Evolutionary conservation across 2,329 filamentous ascomycete species (phyloP), one percentile per base, ranked within the genome.

Genomic region (Curvularia hawaiiensis): DNA sequence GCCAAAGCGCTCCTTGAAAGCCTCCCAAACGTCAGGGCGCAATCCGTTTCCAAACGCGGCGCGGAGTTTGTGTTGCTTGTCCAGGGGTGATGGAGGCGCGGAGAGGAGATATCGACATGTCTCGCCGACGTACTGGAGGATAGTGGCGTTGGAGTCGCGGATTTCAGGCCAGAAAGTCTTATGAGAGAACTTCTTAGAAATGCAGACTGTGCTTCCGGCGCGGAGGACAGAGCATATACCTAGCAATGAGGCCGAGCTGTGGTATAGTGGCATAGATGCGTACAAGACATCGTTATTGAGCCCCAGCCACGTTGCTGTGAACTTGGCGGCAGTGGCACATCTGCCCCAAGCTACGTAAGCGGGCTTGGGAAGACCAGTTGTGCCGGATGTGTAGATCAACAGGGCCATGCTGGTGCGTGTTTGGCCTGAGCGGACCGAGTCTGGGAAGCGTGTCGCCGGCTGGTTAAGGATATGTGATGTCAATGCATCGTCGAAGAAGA

Each of bases 41-140:
- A 79, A 65, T n/a, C 77, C 77, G 47, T 79, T 79, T 11, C 77
- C 77, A 38, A 72, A 77, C 2, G 73, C 73, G 3, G 64, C 62
- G 16, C 62, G 66, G 1, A 77, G 64, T 20, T 68, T 64, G 62
- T 78, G 73, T 3, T 67, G 52, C 46, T 66, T 71, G 62, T 78
- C 75, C 3, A 69, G 51, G 0, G 67, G 50, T 1, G 64, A 68
- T 12, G 70, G 64, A 1, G 75, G 74, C 2, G 72, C 73, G 2
- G 75, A 67, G 38, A 77, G 63, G 4, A 78, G 65, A 59, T 78
- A 78, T 22, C 75, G 68, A 54, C 73, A 77, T 7, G 74, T 74
- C 56, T 78, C 75, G 49, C 75, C 75, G 7, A 78, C 75, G 59
- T 78, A 78, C 33, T 77, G 74, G 35, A 78, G 65, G 40, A 76